Evolutionary conservation across 371 early-diverging fungal species (phyloP).

Genomic region (Mucor velutinosus): DNA sequence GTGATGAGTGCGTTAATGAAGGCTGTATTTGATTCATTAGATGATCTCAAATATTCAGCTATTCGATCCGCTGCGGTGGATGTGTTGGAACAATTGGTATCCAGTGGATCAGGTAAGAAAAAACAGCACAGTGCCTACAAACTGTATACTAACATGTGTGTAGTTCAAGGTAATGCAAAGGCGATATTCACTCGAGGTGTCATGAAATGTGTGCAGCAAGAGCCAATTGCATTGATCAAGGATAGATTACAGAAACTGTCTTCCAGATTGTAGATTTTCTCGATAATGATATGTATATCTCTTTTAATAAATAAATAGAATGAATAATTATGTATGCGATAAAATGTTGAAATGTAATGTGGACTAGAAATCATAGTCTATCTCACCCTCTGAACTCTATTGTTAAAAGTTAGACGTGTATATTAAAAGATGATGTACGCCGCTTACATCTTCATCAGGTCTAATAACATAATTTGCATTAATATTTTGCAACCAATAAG

Average conservation of each 20-base stretch:
- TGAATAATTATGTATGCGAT: not conserved
- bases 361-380: conserved; percentile 15
- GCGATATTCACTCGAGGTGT: conserved; percentile 2
- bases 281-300: not conserved
- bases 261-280: not conserved
- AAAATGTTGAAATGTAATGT: not conserved
- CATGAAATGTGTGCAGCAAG: conserved; percentile 14
- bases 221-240: conserved; percentile 25
- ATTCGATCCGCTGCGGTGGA: conserved; percentile 47
- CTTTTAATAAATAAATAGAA: not conserved
- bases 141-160: not conserved
- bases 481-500: not conserved
- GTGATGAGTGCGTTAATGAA: conserved; percentile 8
- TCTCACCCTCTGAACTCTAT: conserved; percentile 29
- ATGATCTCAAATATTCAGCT: conserved; percentile 50
- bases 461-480: conserved; percentile 5
- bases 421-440: not conserved
- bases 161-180: conserved; percentile 24
- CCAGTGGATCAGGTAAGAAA: conserved; percentile 18
- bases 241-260: conserved; percentile 24
- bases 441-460: conserved; percentile 31
- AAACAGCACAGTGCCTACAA: not conserved
- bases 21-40: conserved; percentile 26
- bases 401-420: not conserved
- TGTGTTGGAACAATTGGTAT: conserved; percentile 24